These are phyloP conservation scores for Ogataea philodendri DNA, from an alignment of 805 yeast species.

Conservation along the genomic window DNA sequence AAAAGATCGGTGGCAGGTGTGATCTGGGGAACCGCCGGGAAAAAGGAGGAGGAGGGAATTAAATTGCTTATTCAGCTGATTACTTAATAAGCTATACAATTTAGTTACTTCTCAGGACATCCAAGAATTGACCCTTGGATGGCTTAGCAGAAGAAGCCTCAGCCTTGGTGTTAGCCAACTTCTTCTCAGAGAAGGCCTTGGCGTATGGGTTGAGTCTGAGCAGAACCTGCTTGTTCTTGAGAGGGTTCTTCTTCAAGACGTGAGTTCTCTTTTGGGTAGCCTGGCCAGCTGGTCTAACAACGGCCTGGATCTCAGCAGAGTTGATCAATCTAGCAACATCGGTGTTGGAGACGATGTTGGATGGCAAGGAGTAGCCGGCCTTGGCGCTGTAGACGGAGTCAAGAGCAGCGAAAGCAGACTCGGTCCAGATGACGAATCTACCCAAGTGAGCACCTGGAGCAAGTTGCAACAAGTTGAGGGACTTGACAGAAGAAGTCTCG, in stretches of 20 bases:
- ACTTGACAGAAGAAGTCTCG: conserved; percentile 89
- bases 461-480: conserved; percentile 93
- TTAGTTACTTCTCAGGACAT: conserved; percentile 64
- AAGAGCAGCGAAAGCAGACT: conserved; percentile 93
- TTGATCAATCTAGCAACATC: conserved; percentile 96
- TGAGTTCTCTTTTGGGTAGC: conserved; percentile 89
- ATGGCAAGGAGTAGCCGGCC: conserved; percentile 88
- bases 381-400: conserved; percentile 98
- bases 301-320: conserved; percentile 99
- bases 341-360: conserved; percentile 90
- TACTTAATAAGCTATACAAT: conserved; percentile 1
- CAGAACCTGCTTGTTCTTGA: conserved; percentile 97
- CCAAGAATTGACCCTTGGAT: conserved; percentile 68
- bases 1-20: conserved; percentile 10
- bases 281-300: conserved; percentile 94
- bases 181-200: conserved; percentile 90
- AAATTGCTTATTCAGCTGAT: conserved; percentile 7
- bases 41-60: neutral
- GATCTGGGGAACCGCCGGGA: conserved; percentile 14
- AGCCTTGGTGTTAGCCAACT: conserved; percentile 80
- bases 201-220: conserved; percentile 99
- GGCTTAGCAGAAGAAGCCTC: conserved; percentile 60
- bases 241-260: conserved; percentile 98
- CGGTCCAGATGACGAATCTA: conserved; percentile 99
- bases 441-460: conserved; percentile 99